Evolutionary conservation across 2,329 filamentous ascomycete species (phyloP).

Genomic region (Fusarium sp.): DNA sequence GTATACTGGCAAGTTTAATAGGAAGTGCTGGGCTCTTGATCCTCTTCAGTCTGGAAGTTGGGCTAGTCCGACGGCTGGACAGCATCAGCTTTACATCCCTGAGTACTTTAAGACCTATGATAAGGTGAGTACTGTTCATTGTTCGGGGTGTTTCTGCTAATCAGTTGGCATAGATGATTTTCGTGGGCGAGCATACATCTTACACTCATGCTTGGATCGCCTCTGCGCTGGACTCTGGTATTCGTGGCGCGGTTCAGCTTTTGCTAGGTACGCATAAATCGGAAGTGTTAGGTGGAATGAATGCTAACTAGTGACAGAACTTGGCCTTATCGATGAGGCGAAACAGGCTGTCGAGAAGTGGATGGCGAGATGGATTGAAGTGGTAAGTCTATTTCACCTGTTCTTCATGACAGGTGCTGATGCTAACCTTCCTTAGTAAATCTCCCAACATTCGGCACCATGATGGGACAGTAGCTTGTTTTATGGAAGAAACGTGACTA

Average conservation of each 20-base stretch:
- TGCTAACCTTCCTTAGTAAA: neutral
- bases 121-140: too few species aligned
- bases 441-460: too few species aligned
- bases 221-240: slow-evolving; percentile 9
- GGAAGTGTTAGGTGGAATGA: rapidly evolving
- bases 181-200: slow-evolving; percentile 18
- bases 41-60: slow-evolving; percentile 19
- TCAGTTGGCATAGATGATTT: slow-evolving; percentile 16
- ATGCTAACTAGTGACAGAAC: neutral
- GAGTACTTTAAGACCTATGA: slow-evolving; percentile 23
- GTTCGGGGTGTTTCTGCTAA: too few species aligned
- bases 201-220: slow-evolving; percentile 21
- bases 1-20: slow-evolving; percentile 15
- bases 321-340: slow-evolving; percentile 13
- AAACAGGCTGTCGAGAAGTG: slow-evolving; percentile 12
- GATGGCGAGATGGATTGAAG: slow-evolving; percentile 29
- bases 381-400: too few species aligned
- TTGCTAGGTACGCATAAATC: rapidly evolving
- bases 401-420: too few species aligned
- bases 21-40: slow-evolving; percentile 14
- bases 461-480: too few species aligned
- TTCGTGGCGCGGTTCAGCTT: slow-evolving; percentile 5
- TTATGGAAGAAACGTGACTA: rapidly evolving
- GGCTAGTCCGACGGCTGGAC: slow-evolving; percentile 13
- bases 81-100: slow-evolving; percentile 10